Conservation (phyloP, 805 yeast genomes). For the Tetrapisispora pingtungensis region DNA sequence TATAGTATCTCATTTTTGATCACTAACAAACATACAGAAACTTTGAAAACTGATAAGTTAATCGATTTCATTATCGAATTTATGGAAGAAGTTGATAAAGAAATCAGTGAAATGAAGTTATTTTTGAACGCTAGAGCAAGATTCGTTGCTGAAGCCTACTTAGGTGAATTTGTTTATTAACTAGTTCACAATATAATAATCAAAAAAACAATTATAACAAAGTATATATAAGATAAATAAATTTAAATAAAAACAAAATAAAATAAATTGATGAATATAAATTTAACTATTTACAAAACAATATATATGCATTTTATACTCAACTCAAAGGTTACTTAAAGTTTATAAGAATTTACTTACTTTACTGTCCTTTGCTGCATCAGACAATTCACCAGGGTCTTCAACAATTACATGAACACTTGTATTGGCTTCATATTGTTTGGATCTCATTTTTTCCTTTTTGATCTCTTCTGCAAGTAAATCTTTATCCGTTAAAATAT, state of each 20-base stretch:
- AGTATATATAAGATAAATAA: too few species aligned
- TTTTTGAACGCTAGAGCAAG: conserved; percentile 96
- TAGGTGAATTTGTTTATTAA: conserved; percentile 70
- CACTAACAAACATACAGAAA: conserved; percentile 90
- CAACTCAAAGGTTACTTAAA: background rate
- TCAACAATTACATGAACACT: conserved; percentile 31
- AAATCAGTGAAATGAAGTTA: conserved; percentile 95
- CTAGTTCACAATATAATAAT: background rate
- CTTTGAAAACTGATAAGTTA: conserved; percentile 87
- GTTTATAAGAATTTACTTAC: conserved; percentile 30
- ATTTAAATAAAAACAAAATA: background rate
- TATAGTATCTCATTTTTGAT: conserved; percentile 89
- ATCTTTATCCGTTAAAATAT: conserved; percentile 14
- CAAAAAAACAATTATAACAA: background rate
- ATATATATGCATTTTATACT: background rate
- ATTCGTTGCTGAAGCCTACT: conserved; percentile 91
- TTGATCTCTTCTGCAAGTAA: conserved; percentile 10
- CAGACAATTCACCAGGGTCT: conserved; percentile 32
- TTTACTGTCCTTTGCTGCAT: conserved; percentile 30
- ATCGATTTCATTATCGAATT: conserved; percentile 96
- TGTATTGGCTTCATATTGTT: conserved; percentile 25
- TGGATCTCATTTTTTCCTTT: conserved; percentile 19
- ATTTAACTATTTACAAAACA: background rate
- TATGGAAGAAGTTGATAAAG: conserved; percentile 98
- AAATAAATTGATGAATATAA: background rate